phyloP scores from a whole-genome alignment of 1,284 basidiomycete species.

The Leccinum ponderosum region DNA sequence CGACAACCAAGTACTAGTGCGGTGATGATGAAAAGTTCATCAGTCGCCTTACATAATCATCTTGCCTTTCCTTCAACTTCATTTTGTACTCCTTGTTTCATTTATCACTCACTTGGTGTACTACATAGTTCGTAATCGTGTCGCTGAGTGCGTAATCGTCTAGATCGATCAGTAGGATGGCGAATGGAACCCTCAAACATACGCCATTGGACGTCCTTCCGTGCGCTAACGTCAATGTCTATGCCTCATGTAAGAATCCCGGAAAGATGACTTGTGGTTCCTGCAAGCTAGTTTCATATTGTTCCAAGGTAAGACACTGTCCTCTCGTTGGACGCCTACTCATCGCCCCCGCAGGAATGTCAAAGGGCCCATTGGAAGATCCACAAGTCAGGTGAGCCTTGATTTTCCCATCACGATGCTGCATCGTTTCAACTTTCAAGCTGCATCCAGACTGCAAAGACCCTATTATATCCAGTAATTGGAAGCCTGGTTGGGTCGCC shows the following conservation, averaged over 20 bases:
- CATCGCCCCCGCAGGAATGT: constrained; percentile 18
- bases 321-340: not conserved
- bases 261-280: constrained; percentile 34
- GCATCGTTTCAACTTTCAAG: not conserved
- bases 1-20: no score
- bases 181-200: constrained; percentile 9
- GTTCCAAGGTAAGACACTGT: constrained; percentile 33
- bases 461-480: constrained; percentile 18
- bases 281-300: constrained; percentile 43
- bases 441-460: constrained; percentile 26
- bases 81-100: not conserved
- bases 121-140: not conserved
- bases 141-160: not conserved
- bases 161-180: constrained; percentile 2
- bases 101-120: not conserved
- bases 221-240: constrained; percentile 26
- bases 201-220: constrained; percentile 26
- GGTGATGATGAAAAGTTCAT: no score
- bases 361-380: constrained; percentile 22
- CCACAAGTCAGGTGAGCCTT: constrained; percentile 26
- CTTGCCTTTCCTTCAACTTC: no score
- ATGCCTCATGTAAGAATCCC: constrained; percentile 25
- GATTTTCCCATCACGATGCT: not conserved
- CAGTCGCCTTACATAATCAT: no score
- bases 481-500: constrained; percentile 26